Percentiles rank a stretch among this genome's conserved stretches.
Evolutionary conservation across 495 filamentous ascomycete genomes (phyloP).

Genomic region (Xylaria longipes): DNA sequence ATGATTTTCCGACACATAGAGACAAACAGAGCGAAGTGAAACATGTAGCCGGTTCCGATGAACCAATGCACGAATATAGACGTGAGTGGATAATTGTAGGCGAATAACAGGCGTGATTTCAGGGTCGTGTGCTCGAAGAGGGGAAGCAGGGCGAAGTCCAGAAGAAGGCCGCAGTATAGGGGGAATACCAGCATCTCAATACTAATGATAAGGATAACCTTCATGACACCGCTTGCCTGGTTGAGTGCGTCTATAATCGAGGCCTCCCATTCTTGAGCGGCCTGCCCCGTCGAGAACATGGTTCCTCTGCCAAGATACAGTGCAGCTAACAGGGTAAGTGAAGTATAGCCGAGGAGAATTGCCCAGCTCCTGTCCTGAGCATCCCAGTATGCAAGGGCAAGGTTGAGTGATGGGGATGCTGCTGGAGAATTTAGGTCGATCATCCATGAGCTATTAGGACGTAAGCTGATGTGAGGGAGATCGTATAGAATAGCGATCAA

Average conservation of each 20-base stretch:
- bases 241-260: conserved; percentile 81
- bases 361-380: conserved; percentile 79
- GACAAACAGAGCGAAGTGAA: conserved; percentile 98
- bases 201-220: conserved; percentile 97
- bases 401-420: conserved; percentile 53
- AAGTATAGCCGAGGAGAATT: conserved; percentile 78
- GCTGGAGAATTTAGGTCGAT: conserved; percentile 55
- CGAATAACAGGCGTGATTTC: conserved; percentile 76
- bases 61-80: conserved; percentile 99
- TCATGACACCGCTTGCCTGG: conserved; percentile 95
- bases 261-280: conserved; percentile 75
- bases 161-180: conserved; percentile 88
- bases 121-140: conserved; percentile 83
- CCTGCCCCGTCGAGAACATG: conserved; percentile 67
- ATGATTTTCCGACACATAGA: conserved; percentile 99
- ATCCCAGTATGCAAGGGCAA: conserved; percentile 75
- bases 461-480: conserved; percentile 18
- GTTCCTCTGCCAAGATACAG: conserved; percentile 75
- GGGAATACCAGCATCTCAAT: conserved; percentile 99
- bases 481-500: conserved; percentile 7
- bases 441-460: conserved; percentile 53
- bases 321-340: conserved; percentile 73
- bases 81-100: conserved; percentile 75
- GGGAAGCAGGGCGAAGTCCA: conserved; percentile 88
- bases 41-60: conserved; percentile 99